Evolutionary conservation across 1,284 basidiomycete species (phyloP).

Genomic region (Tilletiopsis washingtonensis): DNA sequence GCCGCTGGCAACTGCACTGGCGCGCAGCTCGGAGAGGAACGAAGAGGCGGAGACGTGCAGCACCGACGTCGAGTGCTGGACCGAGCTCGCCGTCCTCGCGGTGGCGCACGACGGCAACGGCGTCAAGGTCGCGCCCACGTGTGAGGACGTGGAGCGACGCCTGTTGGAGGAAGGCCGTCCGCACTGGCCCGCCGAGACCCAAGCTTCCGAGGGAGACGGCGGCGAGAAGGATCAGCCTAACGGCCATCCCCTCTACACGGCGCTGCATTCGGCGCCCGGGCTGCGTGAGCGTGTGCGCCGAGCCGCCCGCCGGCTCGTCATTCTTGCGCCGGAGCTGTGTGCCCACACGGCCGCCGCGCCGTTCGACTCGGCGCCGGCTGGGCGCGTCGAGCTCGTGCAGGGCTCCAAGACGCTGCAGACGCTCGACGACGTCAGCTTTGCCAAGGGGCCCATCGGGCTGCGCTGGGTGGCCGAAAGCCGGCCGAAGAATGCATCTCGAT

Average conservation of each 20-base stretch:
- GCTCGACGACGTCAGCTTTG: background rate
- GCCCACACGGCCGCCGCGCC: constrained; percentile 6
- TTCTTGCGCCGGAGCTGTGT: constrained; percentile 14
- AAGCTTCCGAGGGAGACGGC: background rate
- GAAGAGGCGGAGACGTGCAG: background rate
- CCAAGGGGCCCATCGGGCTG: background rate
- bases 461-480: background rate
- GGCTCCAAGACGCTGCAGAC: background rate
- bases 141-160: background rate
- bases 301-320: constrained; percentile 22
- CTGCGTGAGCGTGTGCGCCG: constrained; percentile 14
- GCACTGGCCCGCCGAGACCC: too few species aligned
- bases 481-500: too few species aligned
- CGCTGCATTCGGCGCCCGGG: constrained; percentile 16
- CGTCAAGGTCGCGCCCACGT: background rate
- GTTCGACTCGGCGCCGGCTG: constrained; percentile 6
- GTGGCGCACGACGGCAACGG: background rate
- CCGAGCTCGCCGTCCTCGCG: background rate
- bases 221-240: background rate
- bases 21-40: background rate
- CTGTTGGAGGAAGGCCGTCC: background rate
- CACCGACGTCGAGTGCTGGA: background rate
- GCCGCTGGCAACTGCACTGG: constrained; percentile 9
- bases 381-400: constrained; percentile 2
- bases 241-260: constrained; percentile 11